Conservation (phyloP, 179 eudicot species). For the Amaranthus tricolor region DNA sequence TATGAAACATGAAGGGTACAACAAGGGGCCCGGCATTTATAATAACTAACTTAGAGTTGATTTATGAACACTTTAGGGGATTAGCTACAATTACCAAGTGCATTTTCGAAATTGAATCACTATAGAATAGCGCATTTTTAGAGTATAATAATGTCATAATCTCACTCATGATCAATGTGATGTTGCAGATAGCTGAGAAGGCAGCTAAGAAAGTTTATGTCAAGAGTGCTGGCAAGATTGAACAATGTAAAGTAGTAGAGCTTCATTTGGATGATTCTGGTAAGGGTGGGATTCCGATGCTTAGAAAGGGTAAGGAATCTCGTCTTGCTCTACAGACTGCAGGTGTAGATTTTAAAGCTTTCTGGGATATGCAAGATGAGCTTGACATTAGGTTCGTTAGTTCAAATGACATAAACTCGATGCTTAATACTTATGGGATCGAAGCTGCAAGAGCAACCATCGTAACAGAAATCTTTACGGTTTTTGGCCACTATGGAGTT, state of each 20-base stretch:
- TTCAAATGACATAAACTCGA: slow-evolving; percentile 63
- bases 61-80: too few species aligned
- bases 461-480: slow-evolving; percentile 69
- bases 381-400: slow-evolving; percentile 66
- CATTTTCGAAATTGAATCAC: too few species aligned
- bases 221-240: slow-evolving; percentile 75
- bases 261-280: slow-evolving; percentile 38
- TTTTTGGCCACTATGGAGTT: slow-evolving; percentile 80
- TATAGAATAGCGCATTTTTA: too few species aligned
- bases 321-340: slow-evolving; percentile 76
- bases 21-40: too few species aligned
- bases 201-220: slow-evolving; percentile 74
- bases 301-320: slow-evolving; percentile 41
- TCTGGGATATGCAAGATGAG: slow-evolving; percentile 80
- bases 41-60: too few species aligned
- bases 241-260: slow-evolving; percentile 63
- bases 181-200: slow-evolving; percentile 73
- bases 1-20: too few species aligned
- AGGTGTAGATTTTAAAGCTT: slow-evolving; percentile 69
- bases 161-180: neutral
- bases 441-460: slow-evolving; percentile 90
- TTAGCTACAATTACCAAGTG: too few species aligned
- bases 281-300: slow-evolving; percentile 49
- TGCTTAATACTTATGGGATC: slow-evolving; percentile 77
- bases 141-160: neutral